Conservation (phyloP, 805 yeast genomes). For the Schwanniomyces pseudopolymorphus region DNA sequence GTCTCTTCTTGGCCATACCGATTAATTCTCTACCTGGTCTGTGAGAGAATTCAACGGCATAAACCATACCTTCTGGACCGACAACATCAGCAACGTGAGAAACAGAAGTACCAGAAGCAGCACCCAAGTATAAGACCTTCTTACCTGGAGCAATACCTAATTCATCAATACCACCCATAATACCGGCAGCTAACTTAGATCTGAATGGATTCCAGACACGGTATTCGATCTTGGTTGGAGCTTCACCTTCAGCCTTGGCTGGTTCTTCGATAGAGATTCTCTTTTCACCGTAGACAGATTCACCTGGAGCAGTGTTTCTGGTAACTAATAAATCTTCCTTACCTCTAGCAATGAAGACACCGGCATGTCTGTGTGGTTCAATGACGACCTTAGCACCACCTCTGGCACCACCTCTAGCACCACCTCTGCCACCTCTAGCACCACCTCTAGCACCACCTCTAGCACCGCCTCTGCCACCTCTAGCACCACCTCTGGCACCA, state of each 20-base stretch:
- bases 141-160: conserved; percentile 96
- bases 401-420: conserved; percentile 76
- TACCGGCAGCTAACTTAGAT: conserved; percentile 99
- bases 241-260: conserved; percentile 79
- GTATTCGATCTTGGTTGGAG: conserved; percentile 94
- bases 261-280: conserved; percentile 93
- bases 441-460: conserved; percentile 36
- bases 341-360: conserved; percentile 99
- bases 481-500: conserved; percentile 39
- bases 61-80: conserved; percentile 98
- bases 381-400: conserved; percentile 96
- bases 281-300: conserved; percentile 97
- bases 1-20: conserved; percentile 99
- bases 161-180: conserved; percentile 99
- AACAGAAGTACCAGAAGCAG: conserved; percentile 99
- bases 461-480: conserved; percentile 33
- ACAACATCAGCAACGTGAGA: conserved; percentile 98
- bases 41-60: conserved; percentile 99
- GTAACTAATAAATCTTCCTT: conserved; percentile 98
- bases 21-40: conserved; percentile 99
- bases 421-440: conserved; percentile 57
- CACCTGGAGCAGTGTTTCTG: conserved; percentile 97
- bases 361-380: conserved; percentile 98
- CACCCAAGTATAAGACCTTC: conserved; percentile 96
- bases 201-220: conserved; percentile 99